phyloP scores from a whole-genome alignment of 495 filamentous ascomycete genomes.

The Bryoglossum gracile region DNA sequence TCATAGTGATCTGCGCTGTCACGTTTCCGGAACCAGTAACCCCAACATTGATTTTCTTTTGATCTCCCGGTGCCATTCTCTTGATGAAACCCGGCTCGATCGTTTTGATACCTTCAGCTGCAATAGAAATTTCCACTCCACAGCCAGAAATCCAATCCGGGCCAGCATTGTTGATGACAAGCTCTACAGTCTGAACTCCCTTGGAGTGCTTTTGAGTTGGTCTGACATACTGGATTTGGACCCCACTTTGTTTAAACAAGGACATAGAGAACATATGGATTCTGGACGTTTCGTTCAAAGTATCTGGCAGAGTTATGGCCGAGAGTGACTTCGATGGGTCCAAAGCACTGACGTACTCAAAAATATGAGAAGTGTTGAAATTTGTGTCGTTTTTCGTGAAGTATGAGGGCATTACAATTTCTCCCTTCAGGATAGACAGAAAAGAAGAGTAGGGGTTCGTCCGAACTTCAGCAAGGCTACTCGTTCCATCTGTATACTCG shows the following conservation, averaged over 20 bases:
- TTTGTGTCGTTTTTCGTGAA: conserved; percentile 37
- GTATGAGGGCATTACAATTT: conserved; percentile 42
- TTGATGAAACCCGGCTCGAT: conserved; percentile 35
- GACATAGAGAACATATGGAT: conserved; percentile 42
- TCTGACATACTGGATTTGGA: conserved; percentile 41
- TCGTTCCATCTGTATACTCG: conserved; percentile 38
- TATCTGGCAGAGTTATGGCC: conserved; percentile 35
- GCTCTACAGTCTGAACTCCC: conserved; percentile 43
- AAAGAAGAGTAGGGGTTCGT: conserved; percentile 41
- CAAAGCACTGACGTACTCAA: conserved; percentile 40
- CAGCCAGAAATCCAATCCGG: conserved; percentile 33
- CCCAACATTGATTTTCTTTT: conserved; percentile 40
- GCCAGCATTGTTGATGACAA: conserved; percentile 44
- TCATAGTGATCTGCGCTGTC: conserved; percentile 13
- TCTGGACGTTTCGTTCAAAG: conserved; percentile 26
- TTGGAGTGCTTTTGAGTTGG: conserved; percentile 40
- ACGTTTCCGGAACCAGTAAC: conserved; percentile 27
- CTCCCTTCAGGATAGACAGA: conserved; percentile 42
- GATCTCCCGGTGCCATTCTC: conserved; percentile 45
- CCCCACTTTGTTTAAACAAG: conserved; percentile 19
- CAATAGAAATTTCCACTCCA: conserved; percentile 32
- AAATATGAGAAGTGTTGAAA: conserved; percentile 47
- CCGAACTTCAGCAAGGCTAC: conserved; percentile 34
- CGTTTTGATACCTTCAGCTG: conserved; percentile 33
- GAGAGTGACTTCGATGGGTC: conserved; percentile 39